Evolutionary conservation across 371 early-diverging fungal genomes (phyloP), one percentile per base, ranked within the genome.

Genomic region (Funneliformis caledonium): DNA sequence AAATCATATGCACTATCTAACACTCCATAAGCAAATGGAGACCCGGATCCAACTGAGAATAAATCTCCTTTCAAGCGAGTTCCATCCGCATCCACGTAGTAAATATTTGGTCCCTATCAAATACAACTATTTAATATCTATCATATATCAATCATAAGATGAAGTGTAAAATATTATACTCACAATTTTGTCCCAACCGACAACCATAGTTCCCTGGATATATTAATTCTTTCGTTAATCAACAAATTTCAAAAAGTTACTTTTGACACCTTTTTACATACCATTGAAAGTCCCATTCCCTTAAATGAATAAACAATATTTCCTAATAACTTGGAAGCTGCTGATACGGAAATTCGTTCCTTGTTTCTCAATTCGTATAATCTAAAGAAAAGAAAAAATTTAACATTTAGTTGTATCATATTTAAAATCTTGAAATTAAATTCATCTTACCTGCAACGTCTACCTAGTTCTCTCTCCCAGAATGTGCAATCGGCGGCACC

Each of bases 401-500:
- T 37, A 37, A 37, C 37, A 37, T 37, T 37, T 37, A 37, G 10
- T 26, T 9, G 4, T 60, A 37, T 37, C 37, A 37, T 3, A 1
- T 37, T 37, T 37, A 37, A 37, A 37, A 3, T 3, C 3, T 37
- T 1, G 3, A 37, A 37, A 2, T 56, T 4, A n/a, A 16, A 37
- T 33, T 65, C n/a, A n/a, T 33, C 82, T 52, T 78, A 90, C 86
- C 97, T 87, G 90, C 98, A 99, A 80, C 98, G 93, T 83, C 97
- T 91, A 19, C 99, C 99, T 82, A 99, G 93, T 83, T 98, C 96
- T 76, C 99, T 95, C 86, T 99, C 99, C 99, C 99, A 99, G 88
- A 94, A 99, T 73, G 93, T 94, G 90, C 99, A 99, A 87, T 99
- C 99, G n/a, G 99, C 99, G 42, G 99, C 99, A 88, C 99, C 99